These are phyloP conservation scores for Penicillium rolfsii DNA, from an alignment of 2,329 filamentous ascomycete species.

Conservation along the genomic window DNA sequence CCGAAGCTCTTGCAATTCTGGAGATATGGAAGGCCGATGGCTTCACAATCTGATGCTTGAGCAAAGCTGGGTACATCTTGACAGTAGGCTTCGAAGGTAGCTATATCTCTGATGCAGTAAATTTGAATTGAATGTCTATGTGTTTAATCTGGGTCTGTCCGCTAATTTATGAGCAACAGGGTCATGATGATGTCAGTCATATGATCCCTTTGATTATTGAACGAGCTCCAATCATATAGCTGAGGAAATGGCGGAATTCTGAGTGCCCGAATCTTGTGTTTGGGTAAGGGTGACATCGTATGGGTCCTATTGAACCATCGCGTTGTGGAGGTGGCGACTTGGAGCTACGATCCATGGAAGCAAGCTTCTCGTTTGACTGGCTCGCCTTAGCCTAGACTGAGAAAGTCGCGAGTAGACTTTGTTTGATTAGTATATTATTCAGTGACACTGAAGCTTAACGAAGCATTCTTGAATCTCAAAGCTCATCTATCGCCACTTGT, in stretches of 20 bases:
- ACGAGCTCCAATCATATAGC: constrained; percentile 4
- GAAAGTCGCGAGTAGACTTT: neutral
- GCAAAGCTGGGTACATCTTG: constrained; percentile 18
- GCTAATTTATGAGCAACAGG: neutral
- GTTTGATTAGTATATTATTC: neutral
- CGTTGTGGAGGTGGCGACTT: constrained; percentile 19
- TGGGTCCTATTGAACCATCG: constrained; percentile 9
- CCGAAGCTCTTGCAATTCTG: constrained; percentile 13
- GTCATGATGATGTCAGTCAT: constrained; percentile 23
- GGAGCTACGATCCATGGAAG: constrained; percentile 11
- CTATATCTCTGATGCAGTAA: neutral
- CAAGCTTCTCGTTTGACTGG: neutral
- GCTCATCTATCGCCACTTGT: constrained; percentile 34
- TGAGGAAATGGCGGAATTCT: neutral
- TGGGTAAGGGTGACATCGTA: constrained; percentile 1
- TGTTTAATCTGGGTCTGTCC: neutral
- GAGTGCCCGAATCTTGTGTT: too few relatives aligned
- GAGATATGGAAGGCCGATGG: constrained; percentile 12
- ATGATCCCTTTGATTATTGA: constrained; percentile 3
- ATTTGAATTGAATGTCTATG: neutral
- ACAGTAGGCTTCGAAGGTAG: neutral
- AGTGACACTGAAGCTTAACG: neutral
- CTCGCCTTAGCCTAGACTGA: constrained; percentile 3
- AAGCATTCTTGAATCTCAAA: constrained; percentile 31
- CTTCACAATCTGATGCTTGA: constrained; percentile 15